Evolutionary conservation across 331 rosid species (phyloP), one percentile per base, ranked within the genome.

Genomic region (Dryas integrifolia): DNA sequence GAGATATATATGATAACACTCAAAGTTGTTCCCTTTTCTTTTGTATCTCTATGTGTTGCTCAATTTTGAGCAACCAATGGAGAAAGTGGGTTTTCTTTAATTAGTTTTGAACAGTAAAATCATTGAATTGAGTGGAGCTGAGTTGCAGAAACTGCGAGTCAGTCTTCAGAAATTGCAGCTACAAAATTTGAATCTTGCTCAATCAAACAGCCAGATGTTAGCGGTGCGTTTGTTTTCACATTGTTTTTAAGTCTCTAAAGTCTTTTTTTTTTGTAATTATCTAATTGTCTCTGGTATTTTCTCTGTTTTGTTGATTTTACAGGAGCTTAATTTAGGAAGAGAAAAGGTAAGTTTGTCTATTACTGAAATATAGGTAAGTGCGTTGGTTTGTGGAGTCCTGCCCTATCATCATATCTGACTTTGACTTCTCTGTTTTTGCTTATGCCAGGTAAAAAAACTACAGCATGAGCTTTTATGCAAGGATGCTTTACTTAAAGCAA

Each of bases 161-260:
- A 84, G 78, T 68, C 60, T 88, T 72, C 92, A 87, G 86, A 91
- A 91, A 62, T 77, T 93, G 81, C 94, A 91, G 77, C 78, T 83
- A 35, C 98, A 91, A 70, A 93, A 93, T 52, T 81, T 87, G 96
- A 87, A 84, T 71, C 91, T 93, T 71, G 95, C 94, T 78, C 97
- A 91, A 83, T 86, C 95, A 3, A 91, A 91, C 76, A 86, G 81
- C 75, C 87, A 79, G 58, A 89, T 91, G 87, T 81, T 84, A 72
- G 95, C 91, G 70, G 98, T 92, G 6, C 46, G 81, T 75, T 70
- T 73, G 4, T 6, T 40, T 8, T 62, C 7, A 58, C 48, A 65
- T 72, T 64, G 26, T 4, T 65, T 65, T 63, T 40, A 52, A 52
- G 62, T 65, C 9, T 47, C 67, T 51, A 2, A 7, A 11, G 3